Conservation (phyloP, 164 flowering plant genomes). For the Nymphaea thermarum region DNA sequence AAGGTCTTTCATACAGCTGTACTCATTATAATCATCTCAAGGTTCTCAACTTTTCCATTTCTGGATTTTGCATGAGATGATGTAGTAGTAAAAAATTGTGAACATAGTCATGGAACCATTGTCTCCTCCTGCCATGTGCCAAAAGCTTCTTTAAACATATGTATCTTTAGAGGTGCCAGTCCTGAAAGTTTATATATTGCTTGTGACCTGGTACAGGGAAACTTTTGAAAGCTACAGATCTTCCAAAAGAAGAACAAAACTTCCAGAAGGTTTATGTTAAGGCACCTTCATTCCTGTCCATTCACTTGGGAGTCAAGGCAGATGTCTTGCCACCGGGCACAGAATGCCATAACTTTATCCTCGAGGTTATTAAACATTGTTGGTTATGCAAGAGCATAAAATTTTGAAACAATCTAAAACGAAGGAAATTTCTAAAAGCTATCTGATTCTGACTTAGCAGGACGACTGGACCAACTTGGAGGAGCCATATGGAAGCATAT, state of each 20-base stretch:
- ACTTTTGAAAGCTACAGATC: constrained; percentile 49
- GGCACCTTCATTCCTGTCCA: constrained; percentile 97
- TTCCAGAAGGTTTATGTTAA: constrained; percentile 81
- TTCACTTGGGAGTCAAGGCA: constrained; percentile 91
- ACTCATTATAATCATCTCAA: too few relatives aligned
- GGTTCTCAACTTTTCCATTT: too few relatives aligned
- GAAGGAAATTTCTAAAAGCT: background rate
- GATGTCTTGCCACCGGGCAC: constrained; percentile 81
- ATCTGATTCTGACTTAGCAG: constrained; percentile 17
- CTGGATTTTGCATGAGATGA: too few relatives aligned
- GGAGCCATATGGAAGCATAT: constrained; percentile 89
- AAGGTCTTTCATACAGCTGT: too few relatives aligned
- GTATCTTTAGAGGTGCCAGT: too few relatives aligned
- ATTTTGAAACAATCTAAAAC: too few relatives aligned
- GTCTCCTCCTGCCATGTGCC: too few relatives aligned
- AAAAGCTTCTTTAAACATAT: too few relatives aligned
- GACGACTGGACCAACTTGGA: constrained; percentile 66
- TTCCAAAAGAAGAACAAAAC: constrained; percentile 82
- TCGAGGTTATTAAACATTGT: constrained; percentile 49
- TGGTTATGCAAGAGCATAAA: background rate
- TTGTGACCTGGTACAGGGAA: constrained; percentile 36
- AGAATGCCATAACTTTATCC: constrained; percentile 95
- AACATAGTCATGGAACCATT: too few relatives aligned
- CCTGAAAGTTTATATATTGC: background rate
- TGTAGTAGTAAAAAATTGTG: too few relatives aligned